A percentile compares a stretch with the other conserved stretches of the same genome.
These are phyloP conservation scores for Collybia mongolica DNA, from an alignment of 768 basidiomycete genomes.

Conservation along the genomic window DNA sequence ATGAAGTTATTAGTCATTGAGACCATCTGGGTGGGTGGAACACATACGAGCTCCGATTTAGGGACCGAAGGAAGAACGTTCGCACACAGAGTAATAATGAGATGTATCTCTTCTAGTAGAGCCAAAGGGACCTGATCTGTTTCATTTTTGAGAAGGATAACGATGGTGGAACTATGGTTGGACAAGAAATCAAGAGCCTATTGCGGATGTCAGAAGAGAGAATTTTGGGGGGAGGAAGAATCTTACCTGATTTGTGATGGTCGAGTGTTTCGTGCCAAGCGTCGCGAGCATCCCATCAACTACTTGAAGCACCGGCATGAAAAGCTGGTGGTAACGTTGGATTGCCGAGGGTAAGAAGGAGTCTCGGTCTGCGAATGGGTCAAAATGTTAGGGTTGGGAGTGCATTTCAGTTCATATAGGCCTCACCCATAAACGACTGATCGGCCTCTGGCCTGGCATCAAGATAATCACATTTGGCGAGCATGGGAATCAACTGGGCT, in stretches of 20 bases:
- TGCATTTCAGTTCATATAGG: background rate
- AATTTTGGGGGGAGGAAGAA: background rate
- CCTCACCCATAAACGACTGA: slow-evolving; percentile 76
- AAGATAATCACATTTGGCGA: slow-evolving; percentile 86
- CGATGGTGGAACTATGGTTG: slow-evolving; percentile 79
- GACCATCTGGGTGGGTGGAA: background rate
- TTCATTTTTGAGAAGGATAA: slow-evolving; percentile 79
- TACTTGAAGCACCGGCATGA: slow-evolving; percentile 85
- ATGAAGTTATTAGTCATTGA: background rate
- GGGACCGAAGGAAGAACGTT: slow-evolving; percentile 71
- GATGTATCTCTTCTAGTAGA: slow-evolving; percentile 75
- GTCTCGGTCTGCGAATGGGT: slow-evolving; percentile 74
- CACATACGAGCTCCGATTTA: slow-evolving; percentile 73
- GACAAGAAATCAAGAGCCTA: slow-evolving; percentile 82
- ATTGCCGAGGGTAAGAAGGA: slow-evolving; percentile 87
- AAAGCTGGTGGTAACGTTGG: slow-evolving; percentile 87
- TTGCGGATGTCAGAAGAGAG: slow-evolving; percentile 1
- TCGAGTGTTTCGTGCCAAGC: slow-evolving; percentile 66
- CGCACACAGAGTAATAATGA: slow-evolving; percentile 72
- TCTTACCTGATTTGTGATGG: slow-evolving; percentile 66
- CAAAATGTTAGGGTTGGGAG: slow-evolving; percentile 5
- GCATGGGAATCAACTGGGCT: slow-evolving; percentile 65
- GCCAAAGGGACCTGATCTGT: slow-evolving; percentile 58
- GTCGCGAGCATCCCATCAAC: slow-evolving; percentile 75
- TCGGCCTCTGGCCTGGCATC: slow-evolving; percentile 84